These are phyloP conservation scores for Phytophthora hibernalis DNA, from an alignment of 352 stramenopile genomes.

Conservation along the genomic window DNA sequence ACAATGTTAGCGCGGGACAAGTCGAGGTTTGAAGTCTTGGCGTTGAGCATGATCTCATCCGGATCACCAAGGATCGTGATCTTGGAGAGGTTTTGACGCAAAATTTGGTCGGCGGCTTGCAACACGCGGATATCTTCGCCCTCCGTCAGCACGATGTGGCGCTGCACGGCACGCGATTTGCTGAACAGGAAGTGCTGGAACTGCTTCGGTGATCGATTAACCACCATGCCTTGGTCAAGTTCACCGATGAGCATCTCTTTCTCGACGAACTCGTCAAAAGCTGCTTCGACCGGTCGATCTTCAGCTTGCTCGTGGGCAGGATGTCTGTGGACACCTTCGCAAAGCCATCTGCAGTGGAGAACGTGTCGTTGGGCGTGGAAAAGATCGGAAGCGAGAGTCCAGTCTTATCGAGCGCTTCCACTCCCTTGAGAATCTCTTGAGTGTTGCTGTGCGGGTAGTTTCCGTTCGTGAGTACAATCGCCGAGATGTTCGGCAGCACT, in stretches of 20 bases:
- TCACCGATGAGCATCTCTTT: constrained; percentile 74
- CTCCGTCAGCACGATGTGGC: constrained; percentile 89
- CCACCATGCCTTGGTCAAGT: constrained; percentile 64
- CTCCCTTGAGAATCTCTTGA: constrained; percentile 73
- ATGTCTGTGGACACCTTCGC: constrained; percentile 71
- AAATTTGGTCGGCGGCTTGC: constrained; percentile 77
- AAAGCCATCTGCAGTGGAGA: constrained; percentile 63
- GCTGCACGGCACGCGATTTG: constrained; percentile 73
- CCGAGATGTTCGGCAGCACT: constrained; percentile 72
- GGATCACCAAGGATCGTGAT: constrained; percentile 83
- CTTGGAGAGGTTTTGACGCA: constrained; percentile 70
- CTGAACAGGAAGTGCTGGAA: constrained; percentile 89
- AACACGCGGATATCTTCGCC: constrained; percentile 85
- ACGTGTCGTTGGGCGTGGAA: constrained; percentile 69
- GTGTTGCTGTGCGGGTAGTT: constrained; percentile 80
- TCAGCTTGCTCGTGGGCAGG: constrained; percentile 68
- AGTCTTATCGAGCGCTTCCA: constrained; percentile 70
- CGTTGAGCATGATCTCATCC: constrained; percentile 67
- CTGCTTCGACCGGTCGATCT: constrained; percentile 72
- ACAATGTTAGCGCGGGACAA: constrained; percentile 69
- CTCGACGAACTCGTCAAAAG: constrained; percentile 70
- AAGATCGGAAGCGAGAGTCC: constrained; percentile 81
- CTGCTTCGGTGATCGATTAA: constrained; percentile 81
- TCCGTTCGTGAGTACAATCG: constrained; percentile 80
- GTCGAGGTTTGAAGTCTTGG: constrained; percentile 71